Base-by-base conservation (phyloP, 768 basidiomycete species). In the Tricholoma furcatifolium region DNA sequence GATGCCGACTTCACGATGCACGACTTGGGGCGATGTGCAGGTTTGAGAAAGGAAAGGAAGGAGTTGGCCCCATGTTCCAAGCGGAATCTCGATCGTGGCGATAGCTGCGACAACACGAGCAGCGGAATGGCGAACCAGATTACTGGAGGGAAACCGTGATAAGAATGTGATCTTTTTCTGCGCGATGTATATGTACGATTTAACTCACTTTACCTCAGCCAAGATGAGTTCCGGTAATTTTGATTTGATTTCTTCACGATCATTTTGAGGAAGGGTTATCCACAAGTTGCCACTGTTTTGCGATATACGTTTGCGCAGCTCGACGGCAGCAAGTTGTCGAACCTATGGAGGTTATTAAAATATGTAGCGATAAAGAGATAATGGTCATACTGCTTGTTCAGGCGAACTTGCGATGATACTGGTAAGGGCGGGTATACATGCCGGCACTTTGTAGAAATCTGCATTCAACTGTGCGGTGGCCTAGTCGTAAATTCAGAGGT, bases 271-370 rank as follows among this genome's bases (percentile, higher is more conserved):
- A 24, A 92, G 78, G 51, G 81, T 74, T 17, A 83, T 74, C 97
- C 97, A 99, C 30, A 95, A 70, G 66, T 80, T 83, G 45, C 88
- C 89, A 60, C 87, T 90, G 62, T 87, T 87, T 66, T 84, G 81
- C 23, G 79, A 68, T 55, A 98, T 83, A 53, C 96, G 90, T 78
- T 99, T 99, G 62, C 96, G 82, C 67, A 98, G 79, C 73, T 99
- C 97, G 50, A 98, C 94, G 7, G 95, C 94, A 43, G 95, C 92
- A 18, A 99, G 81, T 83, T 99, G 97, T 56, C 94, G 91, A 57
- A 98, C 85, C 95, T 99, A 65, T 47, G 43, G 40, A 27, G 34
- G 30, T 43, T 40, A 8, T 45, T 51, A 55, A 14, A 36, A 48
- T 36, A 44, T 43, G 23, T 43, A 43, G 18, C 30, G 20, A 51